phyloP scores from a whole-genome alignment of 2,329 filamentous ascomycete genomes.

The Cordyceps cicadae region DNA sequence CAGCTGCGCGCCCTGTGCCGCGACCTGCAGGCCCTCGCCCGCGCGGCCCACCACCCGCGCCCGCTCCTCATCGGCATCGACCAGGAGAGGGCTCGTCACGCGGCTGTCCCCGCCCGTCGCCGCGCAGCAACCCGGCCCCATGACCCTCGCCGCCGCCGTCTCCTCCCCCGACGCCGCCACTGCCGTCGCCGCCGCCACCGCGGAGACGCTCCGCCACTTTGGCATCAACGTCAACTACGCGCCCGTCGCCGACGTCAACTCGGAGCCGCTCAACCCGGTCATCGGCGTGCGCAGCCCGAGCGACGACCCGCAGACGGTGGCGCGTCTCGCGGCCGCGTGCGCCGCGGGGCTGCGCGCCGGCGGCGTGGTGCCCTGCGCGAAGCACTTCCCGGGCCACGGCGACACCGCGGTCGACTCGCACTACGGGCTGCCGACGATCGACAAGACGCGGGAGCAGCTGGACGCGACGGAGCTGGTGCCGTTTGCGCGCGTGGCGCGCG shows the following conservation, averaged over 20 bases:
- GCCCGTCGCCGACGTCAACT: slow-evolving; percentile 20
- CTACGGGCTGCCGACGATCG: slow-evolving; percentile 19
- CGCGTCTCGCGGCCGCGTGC: slow-evolving; percentile 16
- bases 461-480: slow-evolving; percentile 19
- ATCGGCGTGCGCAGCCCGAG: slow-evolving; percentile 21
- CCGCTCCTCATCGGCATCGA: slow-evolving; percentile 22
- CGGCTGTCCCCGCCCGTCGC: slow-evolving; percentile 20
- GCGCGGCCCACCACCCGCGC: slow-evolving; percentile 18
- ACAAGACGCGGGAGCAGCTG: slow-evolving; percentile 17
- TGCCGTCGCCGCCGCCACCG: slow-evolving; percentile 17
- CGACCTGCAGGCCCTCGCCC: slow-evolving; percentile 18
- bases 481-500: slow-evolving; percentile 15
- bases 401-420: slow-evolving; percentile 21
- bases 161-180: slow-evolving; percentile 13
- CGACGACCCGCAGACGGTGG: slow-evolving; percentile 17
- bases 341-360: slow-evolving; percentile 16
- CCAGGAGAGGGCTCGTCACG: slow-evolving; percentile 21
- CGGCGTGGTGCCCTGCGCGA: slow-evolving; percentile 19
- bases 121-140: slow-evolving; percentile 19
- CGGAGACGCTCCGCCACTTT: slow-evolving; percentile 18
- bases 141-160: slow-evolving; percentile 19
- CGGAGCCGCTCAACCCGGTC: slow-evolving; percentile 20
- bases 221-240: slow-evolving; percentile 24
- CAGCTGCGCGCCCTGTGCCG: slow-evolving; percentile 18
- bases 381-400: slow-evolving; percentile 22